These are phyloP conservation scores for Petrea volubilis DNA, from an alignment of 257 asterid species.

Conservation along the genomic window DNA sequence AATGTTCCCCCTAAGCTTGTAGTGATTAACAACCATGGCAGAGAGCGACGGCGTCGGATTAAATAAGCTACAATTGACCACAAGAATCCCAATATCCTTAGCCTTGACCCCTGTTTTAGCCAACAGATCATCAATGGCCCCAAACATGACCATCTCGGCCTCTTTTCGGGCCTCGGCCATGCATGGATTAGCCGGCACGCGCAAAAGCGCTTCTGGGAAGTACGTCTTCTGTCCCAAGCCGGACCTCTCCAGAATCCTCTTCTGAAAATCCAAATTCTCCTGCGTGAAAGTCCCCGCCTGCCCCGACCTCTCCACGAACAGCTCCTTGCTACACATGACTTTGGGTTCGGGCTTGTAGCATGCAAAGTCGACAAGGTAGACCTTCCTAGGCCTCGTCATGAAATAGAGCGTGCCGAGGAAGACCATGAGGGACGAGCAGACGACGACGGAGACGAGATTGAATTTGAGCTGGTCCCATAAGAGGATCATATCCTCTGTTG, in stretches of 20 bases:
- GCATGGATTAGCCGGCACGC: conserved; percentile 49
- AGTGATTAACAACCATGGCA: conserved; percentile 73
- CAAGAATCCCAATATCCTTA: conserved; percentile 70
- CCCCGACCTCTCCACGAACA: conserved; percentile 50
- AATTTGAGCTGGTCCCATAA: conserved; percentile 53
- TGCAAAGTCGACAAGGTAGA: conserved; percentile 62
- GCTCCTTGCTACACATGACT: conserved; percentile 50
- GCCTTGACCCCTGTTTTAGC: conserved; percentile 65
- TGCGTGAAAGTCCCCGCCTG: conserved; percentile 41
- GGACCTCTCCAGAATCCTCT: conserved; percentile 59
- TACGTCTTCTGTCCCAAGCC: conserved; percentile 78
- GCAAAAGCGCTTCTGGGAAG: conserved; percentile 52
- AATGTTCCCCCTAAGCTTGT: conserved; percentile 70
- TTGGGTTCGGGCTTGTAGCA: conserved; percentile 61
- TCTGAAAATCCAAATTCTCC: conserved; percentile 61
- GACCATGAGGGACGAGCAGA: conserved; percentile 45
- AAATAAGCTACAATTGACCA: conserved; percentile 74
- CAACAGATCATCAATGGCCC: conserved; percentile 63
- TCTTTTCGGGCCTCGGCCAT: conserved; percentile 70
- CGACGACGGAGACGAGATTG: conserved; percentile 44
- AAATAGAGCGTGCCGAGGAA: conserved; percentile 57
- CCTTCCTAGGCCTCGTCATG: conserved; percentile 62
- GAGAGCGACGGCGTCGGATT: conserved; percentile 78
- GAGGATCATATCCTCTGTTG: conserved; percentile 31
- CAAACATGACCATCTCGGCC: conserved; percentile 78